Percentiles rank a stretch among this genome's conserved stretches.
phyloP scores from a whole-genome alignment of 139 green algal genomes.

The Pleodorina starrii region DNA sequence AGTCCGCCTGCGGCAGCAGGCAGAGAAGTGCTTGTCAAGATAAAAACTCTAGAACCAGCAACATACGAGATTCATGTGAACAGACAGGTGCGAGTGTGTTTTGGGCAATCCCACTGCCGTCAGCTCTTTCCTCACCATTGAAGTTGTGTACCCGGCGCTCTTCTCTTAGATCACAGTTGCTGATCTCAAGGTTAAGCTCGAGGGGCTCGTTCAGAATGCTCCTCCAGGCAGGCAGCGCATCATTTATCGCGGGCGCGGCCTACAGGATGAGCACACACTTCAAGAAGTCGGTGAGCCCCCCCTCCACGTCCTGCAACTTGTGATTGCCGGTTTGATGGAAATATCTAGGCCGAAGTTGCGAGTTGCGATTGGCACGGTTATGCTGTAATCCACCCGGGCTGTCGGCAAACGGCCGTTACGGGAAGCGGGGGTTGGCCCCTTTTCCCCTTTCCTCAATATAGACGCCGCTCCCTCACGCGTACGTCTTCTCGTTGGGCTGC shows the following conservation, averaged over 20 bases:
- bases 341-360: too few species aligned
- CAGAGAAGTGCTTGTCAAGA: conserved; percentile 28
- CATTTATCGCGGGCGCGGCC: conserved; percentile 42
- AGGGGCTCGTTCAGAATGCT: conserved; percentile 27
- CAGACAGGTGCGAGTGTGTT: conserved; percentile 7
- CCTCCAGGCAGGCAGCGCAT: conserved; percentile 37
- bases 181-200: conserved; percentile 58
- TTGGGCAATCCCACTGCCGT: not conserved
- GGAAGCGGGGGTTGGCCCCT: too few species aligned
- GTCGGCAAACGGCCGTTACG: too few species aligned
- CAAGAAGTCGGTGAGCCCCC: conserved; percentile 18
- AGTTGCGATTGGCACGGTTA: too few species aligned
- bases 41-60: conserved; percentile 60
- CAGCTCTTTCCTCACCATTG: not conserved
- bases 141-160: not conserved
- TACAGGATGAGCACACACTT: conserved; percentile 25
- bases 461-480: too few species aligned
- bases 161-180: conserved; percentile 47
- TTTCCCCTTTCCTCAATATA: too few species aligned
- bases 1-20: not conserved
- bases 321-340: too few species aligned
- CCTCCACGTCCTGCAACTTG: too few species aligned
- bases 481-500: too few species aligned
- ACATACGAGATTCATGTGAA: conserved; percentile 52
- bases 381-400: too few species aligned